phyloP scores from a whole-genome alignment of 2,329 filamentous ascomycete species.

The Xylaria polymorpha region DNA sequence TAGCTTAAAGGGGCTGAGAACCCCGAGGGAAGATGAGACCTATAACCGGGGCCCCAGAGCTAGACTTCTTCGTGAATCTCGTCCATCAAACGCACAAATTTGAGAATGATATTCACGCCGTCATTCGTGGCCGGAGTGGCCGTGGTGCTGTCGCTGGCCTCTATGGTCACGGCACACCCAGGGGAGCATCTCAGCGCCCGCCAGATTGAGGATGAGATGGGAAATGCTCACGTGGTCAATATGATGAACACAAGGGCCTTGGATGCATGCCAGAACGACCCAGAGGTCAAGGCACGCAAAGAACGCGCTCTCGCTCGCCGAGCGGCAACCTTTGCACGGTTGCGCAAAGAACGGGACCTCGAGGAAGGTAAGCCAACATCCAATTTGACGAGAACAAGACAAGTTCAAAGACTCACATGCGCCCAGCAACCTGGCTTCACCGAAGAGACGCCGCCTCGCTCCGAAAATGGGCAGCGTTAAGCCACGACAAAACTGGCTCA shows the following conservation, averaged over 20 bases:
- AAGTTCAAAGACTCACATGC: slow-evolving; percentile 9
- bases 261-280: slow-evolving; percentile 53
- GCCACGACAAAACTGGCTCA: slow-evolving; percentile 54
- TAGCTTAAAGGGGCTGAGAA: slow-evolving; percentile 31
- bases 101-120: slow-evolving; percentile 42
- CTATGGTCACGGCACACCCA: slow-evolving; percentile 45
- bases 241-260: slow-evolving; percentile 50
- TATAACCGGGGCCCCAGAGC: background rate
- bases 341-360: slow-evolving; percentile 51
- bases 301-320: slow-evolving; percentile 55
- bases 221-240: slow-evolving; percentile 47
- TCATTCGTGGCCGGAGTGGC: slow-evolving; percentile 41
- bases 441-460: slow-evolving; percentile 54
- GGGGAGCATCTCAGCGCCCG: slow-evolving; percentile 47
- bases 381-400: background rate
- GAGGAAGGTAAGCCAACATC: slow-evolving; percentile 42
- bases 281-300: slow-evolving; percentile 55
- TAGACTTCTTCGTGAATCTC: background rate
- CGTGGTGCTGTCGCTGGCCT: slow-evolving; percentile 41
- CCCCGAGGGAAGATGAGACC: slow-evolving; percentile 2
- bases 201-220: slow-evolving; percentile 45
- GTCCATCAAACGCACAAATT: background rate
- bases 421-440: slow-evolving; percentile 45
- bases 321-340: slow-evolving; percentile 52
- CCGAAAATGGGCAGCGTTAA: slow-evolving; percentile 52